These are phyloP conservation scores for Botrytis medusae DNA, from an alignment of 2,329 filamentous ascomycete species.

Conservation along the genomic window DNA sequence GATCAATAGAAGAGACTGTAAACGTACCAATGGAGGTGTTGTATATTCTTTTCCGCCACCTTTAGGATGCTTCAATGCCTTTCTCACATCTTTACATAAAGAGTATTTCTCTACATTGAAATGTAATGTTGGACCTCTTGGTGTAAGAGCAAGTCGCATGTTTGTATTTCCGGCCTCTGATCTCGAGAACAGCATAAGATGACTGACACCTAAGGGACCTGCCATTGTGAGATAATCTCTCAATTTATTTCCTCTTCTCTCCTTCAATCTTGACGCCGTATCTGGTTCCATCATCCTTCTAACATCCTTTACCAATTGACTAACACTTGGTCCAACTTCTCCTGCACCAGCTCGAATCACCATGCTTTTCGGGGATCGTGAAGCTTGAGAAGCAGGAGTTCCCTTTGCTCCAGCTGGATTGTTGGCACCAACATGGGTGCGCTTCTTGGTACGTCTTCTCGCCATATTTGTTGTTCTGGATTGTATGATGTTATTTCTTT, in stretches of 20 bases:
- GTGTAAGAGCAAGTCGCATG: slow-evolving; percentile 80
- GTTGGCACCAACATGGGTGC: slow-evolving; percentile 73
- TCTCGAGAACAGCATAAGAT: slow-evolving; percentile 89
- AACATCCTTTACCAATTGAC: slow-evolving; percentile 88
- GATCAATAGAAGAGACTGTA: neutral
- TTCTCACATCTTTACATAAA: slow-evolving; percentile 84
- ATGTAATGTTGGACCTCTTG: slow-evolving; percentile 87
- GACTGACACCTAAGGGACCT: slow-evolving; percentile 87
- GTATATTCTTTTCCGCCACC: slow-evolving; percentile 82
- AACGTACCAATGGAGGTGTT: slow-evolving; percentile 72
- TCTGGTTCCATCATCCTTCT: slow-evolving; percentile 94
- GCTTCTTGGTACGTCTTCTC: slow-evolving; percentile 79
- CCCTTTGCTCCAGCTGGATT: slow-evolving; percentile 49
- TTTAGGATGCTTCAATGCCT: slow-evolving; percentile 77
- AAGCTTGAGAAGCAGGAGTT: slow-evolving; percentile 56
- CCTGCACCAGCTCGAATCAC: slow-evolving; percentile 95
- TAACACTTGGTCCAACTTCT: slow-evolving; percentile 87
- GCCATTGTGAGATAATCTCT: slow-evolving; percentile 95
- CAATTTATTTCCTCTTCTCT: slow-evolving; percentile 82
- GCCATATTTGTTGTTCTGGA: slow-evolving; percentile 59
- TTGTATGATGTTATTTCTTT: slow-evolving; percentile 26
- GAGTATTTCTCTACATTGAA: slow-evolving; percentile 96
- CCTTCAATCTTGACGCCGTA: slow-evolving; percentile 84
- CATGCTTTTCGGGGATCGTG: slow-evolving; percentile 87
- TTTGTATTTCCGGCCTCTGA: slow-evolving; percentile 91